Evolutionary conservation across 768 basidiomycete species (phyloP), one percentile per base, ranked within the genome.

Genomic region (Serendipita vermifera): DNA sequence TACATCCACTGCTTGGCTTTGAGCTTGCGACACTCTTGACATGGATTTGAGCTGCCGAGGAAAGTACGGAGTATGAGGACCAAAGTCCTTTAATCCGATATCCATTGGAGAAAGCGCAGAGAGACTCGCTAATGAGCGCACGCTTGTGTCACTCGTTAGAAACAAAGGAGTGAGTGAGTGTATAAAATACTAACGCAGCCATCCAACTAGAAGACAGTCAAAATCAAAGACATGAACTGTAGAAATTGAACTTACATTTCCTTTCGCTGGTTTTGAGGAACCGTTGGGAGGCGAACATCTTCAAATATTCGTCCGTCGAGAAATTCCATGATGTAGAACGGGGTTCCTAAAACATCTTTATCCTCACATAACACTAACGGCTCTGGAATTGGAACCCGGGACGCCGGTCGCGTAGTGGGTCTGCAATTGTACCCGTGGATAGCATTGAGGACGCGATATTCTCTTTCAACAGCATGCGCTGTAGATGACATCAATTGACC

Each of bases 291-390:
- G 32, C 48, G 38, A 5, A 77, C 72, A 68, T 97, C 86, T 11
- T 88, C 87, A 70, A 96, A 99, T 62, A 97, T 93, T 43, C 96
- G 78, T 0, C 94, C 94, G 20, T 94, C 82, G 40, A 98, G 65
- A 66, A 87, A 98, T 66, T 97, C 86, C 94, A 99, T 98, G 40
- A 97, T 77, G 66, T 96, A 98, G 70, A 97, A 97, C 2, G 85
- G 80, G 22, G 91, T 90, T 2, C 93, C 94, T 17, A 94, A 74
- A 36, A 97, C 76, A 2, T 70, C 63, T 33, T 63, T 71, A 64
- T 97, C 88, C 62, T 86, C 81, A 65, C 94, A 97, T 1, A 97
- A 72, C 24, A 81, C 73, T 58, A 86, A 83, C 0, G 91, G 87
- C 62, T 81, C 78, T 1, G 94, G 94, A 1, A 96, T 81, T 1